phyloP scores from a whole-genome alignment of 2,329 filamentous ascomycete species.

The Periconia sp. region DNA sequence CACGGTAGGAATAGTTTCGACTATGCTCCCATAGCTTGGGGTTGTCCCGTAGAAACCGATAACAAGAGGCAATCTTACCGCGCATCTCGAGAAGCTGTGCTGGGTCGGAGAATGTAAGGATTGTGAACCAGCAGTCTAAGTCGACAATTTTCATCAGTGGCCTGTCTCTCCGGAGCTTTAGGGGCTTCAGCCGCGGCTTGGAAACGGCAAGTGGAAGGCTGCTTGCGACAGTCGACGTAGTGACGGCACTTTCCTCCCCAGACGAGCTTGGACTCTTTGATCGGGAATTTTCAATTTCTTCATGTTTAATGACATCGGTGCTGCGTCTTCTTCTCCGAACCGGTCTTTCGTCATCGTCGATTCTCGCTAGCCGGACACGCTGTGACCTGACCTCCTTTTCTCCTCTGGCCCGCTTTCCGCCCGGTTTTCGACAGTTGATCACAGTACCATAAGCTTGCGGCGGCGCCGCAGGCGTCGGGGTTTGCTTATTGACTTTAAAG shows the following conservation, averaged over 20 bases:
- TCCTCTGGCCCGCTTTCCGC: conserved; percentile 30
- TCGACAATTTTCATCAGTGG: conserved; percentile 33
- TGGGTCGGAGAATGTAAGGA: conserved; percentile 41
- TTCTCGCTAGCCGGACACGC: conserved; percentile 35
- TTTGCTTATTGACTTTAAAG: conserved; percentile 47
- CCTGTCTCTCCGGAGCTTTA: conserved; percentile 35
- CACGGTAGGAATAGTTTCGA: conserved; percentile 40
- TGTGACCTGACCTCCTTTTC: conserved; percentile 36
- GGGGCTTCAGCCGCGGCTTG: conserved; percentile 33
- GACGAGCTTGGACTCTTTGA: conserved; percentile 1
- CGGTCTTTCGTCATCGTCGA: conserved; percentile 23
- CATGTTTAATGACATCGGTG: conserved; percentile 9
- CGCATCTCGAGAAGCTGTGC: conserved; percentile 44
- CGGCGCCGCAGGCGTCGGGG: conserved; percentile 30
- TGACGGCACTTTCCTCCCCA: not conserved
- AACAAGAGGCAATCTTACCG: conserved; percentile 41
- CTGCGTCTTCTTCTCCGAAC: conserved; percentile 32
- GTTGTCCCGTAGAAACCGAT: conserved; percentile 40
- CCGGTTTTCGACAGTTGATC: conserved; percentile 42
- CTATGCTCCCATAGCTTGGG: conserved; percentile 47
- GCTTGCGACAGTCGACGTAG: conserved; percentile 8
- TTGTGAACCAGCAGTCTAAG: conserved; percentile 45
- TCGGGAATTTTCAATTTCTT: conserved; percentile 11
- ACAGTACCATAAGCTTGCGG: conserved; percentile 40
- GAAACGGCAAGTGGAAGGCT: conserved; percentile 10